Evolutionary conservation across 495 filamentous ascomycete genomes (phyloP).

Genomic region (Lichenothelia convexa): DNA sequence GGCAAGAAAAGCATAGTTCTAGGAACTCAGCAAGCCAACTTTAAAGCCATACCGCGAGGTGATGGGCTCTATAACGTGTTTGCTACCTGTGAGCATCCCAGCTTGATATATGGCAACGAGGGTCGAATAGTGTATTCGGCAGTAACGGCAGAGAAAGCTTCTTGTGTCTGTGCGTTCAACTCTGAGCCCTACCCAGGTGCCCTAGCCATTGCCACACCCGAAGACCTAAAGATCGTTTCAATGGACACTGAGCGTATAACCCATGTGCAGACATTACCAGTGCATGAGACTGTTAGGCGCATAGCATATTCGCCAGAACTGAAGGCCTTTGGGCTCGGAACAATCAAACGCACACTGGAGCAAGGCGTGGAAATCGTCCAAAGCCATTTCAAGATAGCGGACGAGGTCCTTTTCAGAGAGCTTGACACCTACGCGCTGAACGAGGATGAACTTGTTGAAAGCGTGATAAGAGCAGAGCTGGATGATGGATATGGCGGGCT

Average conservation of each 20-base stretch:
- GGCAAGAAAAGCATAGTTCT: constrained; percentile 65
- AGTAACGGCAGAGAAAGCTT: constrained; percentile 78
- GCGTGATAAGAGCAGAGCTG: constrained; percentile 65
- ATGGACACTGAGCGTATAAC: constrained; percentile 76
- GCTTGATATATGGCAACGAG: constrained; percentile 76
- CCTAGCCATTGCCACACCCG: constrained; percentile 60
- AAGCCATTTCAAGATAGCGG: constrained; percentile 39
- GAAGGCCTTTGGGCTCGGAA: constrained; percentile 72
- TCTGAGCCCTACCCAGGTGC: constrained; percentile 60
- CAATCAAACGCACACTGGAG: constrained; percentile 45
- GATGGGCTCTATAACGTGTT: constrained; percentile 64
- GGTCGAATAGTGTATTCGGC: constrained; percentile 83
- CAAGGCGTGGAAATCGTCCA: constrained; percentile 38
- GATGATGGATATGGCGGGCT: constrained; percentile 37
- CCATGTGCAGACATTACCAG: constrained; percentile 59
- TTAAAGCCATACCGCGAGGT: constrained; percentile 53
- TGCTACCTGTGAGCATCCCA: constrained; percentile 83
- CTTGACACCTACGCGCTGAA: constrained; percentile 26
- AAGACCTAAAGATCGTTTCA: constrained; percentile 58
- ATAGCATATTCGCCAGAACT: constrained; percentile 69
- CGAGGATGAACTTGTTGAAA: constrained; percentile 63
- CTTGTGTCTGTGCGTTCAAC: constrained; percentile 66
- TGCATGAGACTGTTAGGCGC: constrained; percentile 68
- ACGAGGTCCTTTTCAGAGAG: constrained; percentile 23
- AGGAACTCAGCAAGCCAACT: constrained; percentile 65